Conservation (phyloP, 2,329 filamentous ascomycete genomes). For the Fusarium sp. region DNA sequence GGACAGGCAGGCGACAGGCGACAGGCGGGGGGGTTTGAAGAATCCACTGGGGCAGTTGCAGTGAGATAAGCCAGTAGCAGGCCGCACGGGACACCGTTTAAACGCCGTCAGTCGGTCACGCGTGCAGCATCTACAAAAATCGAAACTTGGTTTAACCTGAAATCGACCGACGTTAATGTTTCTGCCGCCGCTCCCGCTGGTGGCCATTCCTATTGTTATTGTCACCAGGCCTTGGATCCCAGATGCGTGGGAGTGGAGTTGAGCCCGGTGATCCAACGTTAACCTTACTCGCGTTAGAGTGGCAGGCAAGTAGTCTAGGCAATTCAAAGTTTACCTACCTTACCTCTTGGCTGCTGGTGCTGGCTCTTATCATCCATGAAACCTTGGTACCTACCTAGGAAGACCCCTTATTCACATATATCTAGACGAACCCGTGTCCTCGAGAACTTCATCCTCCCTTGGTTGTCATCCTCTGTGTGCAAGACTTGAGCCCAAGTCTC, state of each 20-base stretch:
- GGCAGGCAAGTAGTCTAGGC: not conserved
- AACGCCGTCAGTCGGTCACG: slow-evolving; percentile 25
- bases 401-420: slow-evolving; percentile 5
- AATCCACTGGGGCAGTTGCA: slow-evolving; percentile 14
- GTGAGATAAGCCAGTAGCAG: slow-evolving; percentile 19
- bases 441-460: not conserved
- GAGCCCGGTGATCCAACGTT: slow-evolving; percentile 19
- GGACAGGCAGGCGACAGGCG: not conserved
- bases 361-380: not conserved
- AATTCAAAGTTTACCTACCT: not conserved
- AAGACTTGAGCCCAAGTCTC: not conserved
- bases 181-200: slow-evolving; percentile 25
- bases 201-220: slow-evolving; percentile 2
- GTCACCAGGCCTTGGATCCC: slow-evolving; percentile 20
- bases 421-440: not conserved
- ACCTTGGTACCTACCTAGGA: not conserved
- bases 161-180: slow-evolving; percentile 6
- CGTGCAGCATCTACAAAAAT: slow-evolving; percentile 23
- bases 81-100: slow-evolving; percentile 22
- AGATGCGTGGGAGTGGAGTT: slow-evolving; percentile 14
- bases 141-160: slow-evolving; percentile 24
- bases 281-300: slow-evolving; percentile 28
- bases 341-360: not conserved
- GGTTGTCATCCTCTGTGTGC: not conserved
- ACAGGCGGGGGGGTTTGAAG: slow-evolving; percentile 3